A percentile compares a stretch with the other conserved stretches of the same genome.
Conservation (phyloP, 1,284 basidiomycete species). For the Uromyces viciae-fabae region DNA sequence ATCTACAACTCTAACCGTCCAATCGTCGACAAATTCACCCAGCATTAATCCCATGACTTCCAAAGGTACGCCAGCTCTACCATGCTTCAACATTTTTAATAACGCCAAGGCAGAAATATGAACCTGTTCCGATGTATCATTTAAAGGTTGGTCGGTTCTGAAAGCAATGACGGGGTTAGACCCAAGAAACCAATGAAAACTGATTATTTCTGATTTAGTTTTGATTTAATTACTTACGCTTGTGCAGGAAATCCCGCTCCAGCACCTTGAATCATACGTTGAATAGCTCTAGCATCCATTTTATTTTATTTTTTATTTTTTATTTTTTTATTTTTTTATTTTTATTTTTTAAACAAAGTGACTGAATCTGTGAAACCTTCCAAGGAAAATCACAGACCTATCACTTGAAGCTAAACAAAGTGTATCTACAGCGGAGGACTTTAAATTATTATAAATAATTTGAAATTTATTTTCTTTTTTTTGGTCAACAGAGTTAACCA, state of each 20-base stretch:
- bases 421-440: too few species aligned
- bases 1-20: slow-evolving; percentile 82
- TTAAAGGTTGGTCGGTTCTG: slow-evolving; percentile 41
- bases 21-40: slow-evolving; percentile 98
- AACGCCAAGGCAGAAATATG: slow-evolving; percentile 91
- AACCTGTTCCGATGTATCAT: slow-evolving; percentile 73
- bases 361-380: too few species aligned
- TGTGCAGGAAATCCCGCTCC: slow-evolving; percentile 11
- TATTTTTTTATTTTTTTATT: too few species aligned
- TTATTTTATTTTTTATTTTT: too few species aligned
- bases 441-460: too few species aligned
- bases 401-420: too few species aligned
- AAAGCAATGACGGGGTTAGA: background rate
- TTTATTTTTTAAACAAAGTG: too few species aligned
- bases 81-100: slow-evolving; percentile 99
- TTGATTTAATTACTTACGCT: slow-evolving; percentile 14
- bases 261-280: slow-evolving; percentile 38
- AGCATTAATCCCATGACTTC: slow-evolving; percentile 99
- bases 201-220: background rate
- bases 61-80: slow-evolving; percentile 97
- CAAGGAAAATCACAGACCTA: too few species aligned
- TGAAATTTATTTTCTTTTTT: too few species aligned
- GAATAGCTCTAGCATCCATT: slow-evolving; percentile 43
- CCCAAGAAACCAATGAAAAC: background rate
- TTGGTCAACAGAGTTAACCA: too few species aligned